phyloP scores from a whole-genome alignment of 805 yeast species.

The Priceomyces carsonii region DNA sequence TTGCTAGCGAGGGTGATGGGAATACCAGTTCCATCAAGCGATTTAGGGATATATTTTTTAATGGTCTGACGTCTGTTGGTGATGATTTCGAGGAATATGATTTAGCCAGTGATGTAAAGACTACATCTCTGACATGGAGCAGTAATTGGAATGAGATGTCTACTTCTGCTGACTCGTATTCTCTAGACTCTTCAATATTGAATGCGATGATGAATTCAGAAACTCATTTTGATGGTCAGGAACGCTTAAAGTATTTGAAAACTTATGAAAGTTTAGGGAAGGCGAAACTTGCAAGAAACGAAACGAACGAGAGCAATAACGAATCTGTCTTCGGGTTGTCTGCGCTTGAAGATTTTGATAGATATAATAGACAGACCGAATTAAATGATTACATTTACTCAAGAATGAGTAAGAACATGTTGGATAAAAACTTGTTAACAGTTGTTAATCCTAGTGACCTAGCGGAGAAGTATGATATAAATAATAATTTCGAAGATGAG shows the following conservation, averaged over 20 bases:
- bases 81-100: neutral
- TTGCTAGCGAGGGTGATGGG: conserved; percentile 4
- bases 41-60: conserved; percentile 11
- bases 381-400: conserved; percentile 32
- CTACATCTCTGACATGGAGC: too few species aligned
- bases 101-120: too few species aligned
- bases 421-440: conserved; percentile 21
- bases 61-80: neutral
- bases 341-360: conserved; percentile 33
- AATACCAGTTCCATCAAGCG: conserved; percentile 9
- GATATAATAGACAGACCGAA: conserved; percentile 34
- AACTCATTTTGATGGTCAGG: conserved; percentile 15
- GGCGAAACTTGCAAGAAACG: conserved; percentile 7
- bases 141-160: too few species aligned
- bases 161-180: conserved; percentile 4
- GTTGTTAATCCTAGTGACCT: conserved; percentile 27
- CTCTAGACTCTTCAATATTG: conserved; percentile 27
- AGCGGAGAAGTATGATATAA: conserved; percentile 26
- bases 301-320: conserved; percentile 6
- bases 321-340: conserved; percentile 26
- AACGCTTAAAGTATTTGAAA: conserved; percentile 27
- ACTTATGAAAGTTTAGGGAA: conserved; percentile 21
- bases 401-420: conserved; percentile 12
- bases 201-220: conserved; percentile 16
- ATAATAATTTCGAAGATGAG: conserved; percentile 12